A percentile compares a stretch with the other conserved stretches of the same genome.
Evolutionary conservation across 163 green algal species (phyloP).

Genomic region (Trebouxia gelatinosa): DNA sequence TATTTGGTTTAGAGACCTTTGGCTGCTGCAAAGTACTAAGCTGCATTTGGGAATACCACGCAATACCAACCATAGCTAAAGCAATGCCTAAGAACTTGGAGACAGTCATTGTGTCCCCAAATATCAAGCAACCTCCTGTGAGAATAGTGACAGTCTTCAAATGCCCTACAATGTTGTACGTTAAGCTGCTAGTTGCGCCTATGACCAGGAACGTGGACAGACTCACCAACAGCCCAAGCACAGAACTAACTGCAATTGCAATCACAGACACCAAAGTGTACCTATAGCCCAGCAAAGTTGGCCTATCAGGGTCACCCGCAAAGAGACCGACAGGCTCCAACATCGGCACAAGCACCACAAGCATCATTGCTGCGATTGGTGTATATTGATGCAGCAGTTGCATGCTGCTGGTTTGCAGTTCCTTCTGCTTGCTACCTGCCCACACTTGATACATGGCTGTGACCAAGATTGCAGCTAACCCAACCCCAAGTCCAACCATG

Average conservation of each 20-base stretch:
- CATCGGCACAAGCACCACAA: conserved; percentile 71
- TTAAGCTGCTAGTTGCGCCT: conserved; percentile 69
- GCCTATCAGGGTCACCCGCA: neutral
- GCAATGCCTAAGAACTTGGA: conserved; percentile 78
- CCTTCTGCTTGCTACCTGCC: conserved; percentile 85
- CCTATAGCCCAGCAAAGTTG: conserved; percentile 56
- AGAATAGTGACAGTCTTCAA: conserved; percentile 90
- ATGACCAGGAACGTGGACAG: conserved; percentile 88
- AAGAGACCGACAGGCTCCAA: conserved; percentile 66
- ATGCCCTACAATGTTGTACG: conserved; percentile 84
- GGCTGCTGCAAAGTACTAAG: neutral
- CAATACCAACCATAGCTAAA: conserved; percentile 81
- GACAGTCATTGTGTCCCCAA: conserved; percentile 81
- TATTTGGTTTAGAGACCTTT: neutral
- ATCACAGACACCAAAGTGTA: conserved; percentile 39
- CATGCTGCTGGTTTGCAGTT: conserved; percentile 78
- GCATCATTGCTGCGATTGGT: conserved; percentile 65
- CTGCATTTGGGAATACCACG: conserved; percentile 64
- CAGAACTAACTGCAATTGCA: conserved; percentile 66
- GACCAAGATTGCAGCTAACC: conserved; percentile 43
- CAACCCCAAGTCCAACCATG: conserved; percentile 53
- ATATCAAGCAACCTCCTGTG: conserved; percentile 79
- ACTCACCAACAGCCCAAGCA: conserved; percentile 83
- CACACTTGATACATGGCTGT: conserved; percentile 56
- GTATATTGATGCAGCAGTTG: conserved; percentile 87